These are phyloP conservation scores for Porosira glacialis DNA, from an alignment of 352 stramenopile genomes.

Conservation along the genomic window DNA sequence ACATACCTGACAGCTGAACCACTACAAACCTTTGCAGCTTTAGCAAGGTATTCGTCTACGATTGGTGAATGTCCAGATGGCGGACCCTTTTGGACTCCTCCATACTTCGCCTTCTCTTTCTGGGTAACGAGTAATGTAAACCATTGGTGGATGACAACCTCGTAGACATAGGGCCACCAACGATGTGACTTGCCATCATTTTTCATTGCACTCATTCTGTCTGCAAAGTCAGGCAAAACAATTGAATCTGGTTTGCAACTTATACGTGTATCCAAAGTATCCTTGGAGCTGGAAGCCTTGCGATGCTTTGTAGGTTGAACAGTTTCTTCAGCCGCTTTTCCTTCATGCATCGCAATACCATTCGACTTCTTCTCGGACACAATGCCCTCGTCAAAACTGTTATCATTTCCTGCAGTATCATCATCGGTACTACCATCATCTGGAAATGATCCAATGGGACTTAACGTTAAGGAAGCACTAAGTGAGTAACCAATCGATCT, in stretches of 20 bases:
- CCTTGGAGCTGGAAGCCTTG: slow-evolving; percentile 13
- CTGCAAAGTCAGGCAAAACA: slow-evolving; percentile 49
- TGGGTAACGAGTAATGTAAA: slow-evolving; percentile 71
- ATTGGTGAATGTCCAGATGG: slow-evolving; percentile 45
- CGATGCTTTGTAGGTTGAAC: slow-evolving; percentile 45
- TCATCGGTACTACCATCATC: slow-evolving; percentile 50
- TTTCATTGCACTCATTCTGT: slow-evolving; percentile 61
- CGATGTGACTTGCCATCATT: slow-evolving; percentile 44
- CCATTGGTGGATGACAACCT: slow-evolving; percentile 83
- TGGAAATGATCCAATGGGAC: slow-evolving; percentile 38
- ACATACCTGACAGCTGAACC: slow-evolving; percentile 76
- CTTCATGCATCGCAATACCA: slow-evolving; percentile 21
- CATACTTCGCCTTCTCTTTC: slow-evolving; percentile 51
- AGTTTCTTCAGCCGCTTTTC: slow-evolving; percentile 14
- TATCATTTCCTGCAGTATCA: slow-evolving; percentile 33
- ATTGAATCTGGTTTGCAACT: slow-evolving; percentile 21
- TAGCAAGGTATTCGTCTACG: slow-evolving; percentile 52
- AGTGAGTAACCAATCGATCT: slow-evolving; percentile 8
- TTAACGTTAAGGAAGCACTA: slow-evolving; percentile 28
- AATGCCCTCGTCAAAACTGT: slow-evolving; percentile 1
- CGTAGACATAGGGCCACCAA: slow-evolving; percentile 82
- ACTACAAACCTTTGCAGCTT: slow-evolving; percentile 62
- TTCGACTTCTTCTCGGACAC: slow-evolving; percentile 12
- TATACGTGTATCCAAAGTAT: slow-evolving; percentile 4
- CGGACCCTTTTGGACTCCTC: slow-evolving; percentile 31